Evolutionary conservation across 495 filamentous ascomycete genomes (phyloP).

Genomic region (Immersiella caudata): DNA sequence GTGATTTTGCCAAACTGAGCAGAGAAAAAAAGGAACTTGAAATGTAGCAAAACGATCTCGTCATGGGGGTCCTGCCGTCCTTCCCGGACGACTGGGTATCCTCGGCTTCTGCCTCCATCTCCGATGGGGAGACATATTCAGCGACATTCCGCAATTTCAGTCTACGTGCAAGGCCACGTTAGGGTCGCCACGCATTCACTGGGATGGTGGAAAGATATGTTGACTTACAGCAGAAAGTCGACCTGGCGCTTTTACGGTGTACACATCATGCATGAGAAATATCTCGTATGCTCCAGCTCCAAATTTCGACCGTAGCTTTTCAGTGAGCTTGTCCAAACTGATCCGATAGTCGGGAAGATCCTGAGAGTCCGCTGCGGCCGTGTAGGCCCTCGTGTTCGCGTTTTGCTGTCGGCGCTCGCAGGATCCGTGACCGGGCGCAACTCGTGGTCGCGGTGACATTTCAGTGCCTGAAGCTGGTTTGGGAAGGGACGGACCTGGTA

Average conservation of each 20-base stretch:
- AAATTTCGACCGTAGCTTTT: slow-evolving; percentile 4
- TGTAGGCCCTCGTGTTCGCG: neutral
- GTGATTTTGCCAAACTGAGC: no score
- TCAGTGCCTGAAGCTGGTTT: neutral
- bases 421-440: neutral
- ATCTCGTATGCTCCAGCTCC: slow-evolving; percentile 3
- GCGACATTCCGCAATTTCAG: no score
- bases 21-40: no score
- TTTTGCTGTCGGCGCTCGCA: neutral
- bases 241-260: neutral
- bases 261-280: slow-evolving; percentile 3
- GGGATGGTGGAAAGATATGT: neutral
- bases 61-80: slow-evolving; percentile 4
- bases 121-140: no score
- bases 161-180: no score
- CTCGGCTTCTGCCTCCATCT: no score
- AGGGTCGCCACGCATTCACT: no score
- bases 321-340: neutral
- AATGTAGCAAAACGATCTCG: neutral
- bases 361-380: neutral
- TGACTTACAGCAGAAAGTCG: neutral
- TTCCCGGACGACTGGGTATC: no score
- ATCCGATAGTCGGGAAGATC: neutral
- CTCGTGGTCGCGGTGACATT: neutral
- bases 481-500: neutral